phyloP scores from a whole-genome alignment of 2,329 filamentous ascomycete genomes.

The Fonsecaea erecta region DNA sequence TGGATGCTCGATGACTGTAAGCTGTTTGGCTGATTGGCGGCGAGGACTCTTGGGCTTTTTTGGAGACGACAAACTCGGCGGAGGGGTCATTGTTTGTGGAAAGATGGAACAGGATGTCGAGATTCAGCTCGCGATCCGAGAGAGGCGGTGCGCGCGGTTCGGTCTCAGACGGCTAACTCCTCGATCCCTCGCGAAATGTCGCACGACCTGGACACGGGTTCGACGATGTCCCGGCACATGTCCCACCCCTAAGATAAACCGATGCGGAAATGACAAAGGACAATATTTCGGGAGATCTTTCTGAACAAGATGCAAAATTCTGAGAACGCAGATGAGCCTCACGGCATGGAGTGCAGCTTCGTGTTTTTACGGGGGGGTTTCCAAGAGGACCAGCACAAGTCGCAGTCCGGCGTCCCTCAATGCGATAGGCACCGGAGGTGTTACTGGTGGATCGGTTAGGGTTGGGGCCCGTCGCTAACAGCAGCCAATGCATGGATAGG shows the following conservation, averaged over 20 bases:
- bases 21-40: constrained; percentile 15
- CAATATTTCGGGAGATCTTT: neutral
- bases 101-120: neutral
- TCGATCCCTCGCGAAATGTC: constrained; percentile 21
- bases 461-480: neutral
- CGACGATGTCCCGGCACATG: constrained; percentile 22
- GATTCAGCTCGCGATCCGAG: constrained; percentile 1
- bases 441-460: neutral
- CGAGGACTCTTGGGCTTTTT: constrained; percentile 23
- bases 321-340: neutral
- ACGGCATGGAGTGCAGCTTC: constrained; percentile 6
- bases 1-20: neutral
- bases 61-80: constrained; percentile 16
- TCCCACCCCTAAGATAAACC: constrained; percentile 9
- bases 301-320: neutral
- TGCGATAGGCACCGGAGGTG: constrained; percentile 1
- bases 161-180: constrained; percentile 31
- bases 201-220: constrained; percentile 29
- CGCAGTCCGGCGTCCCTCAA: neutral
- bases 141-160: constrained; percentile 13
- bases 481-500: constrained; percentile 11
- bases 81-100: constrained; percentile 11
- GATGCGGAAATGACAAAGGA: neutral
- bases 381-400: neutral
- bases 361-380: constrained; percentile 6